Evolutionary conservation across 306 rosid species (phyloP).

Genomic region (Lablab purpureus): DNA sequence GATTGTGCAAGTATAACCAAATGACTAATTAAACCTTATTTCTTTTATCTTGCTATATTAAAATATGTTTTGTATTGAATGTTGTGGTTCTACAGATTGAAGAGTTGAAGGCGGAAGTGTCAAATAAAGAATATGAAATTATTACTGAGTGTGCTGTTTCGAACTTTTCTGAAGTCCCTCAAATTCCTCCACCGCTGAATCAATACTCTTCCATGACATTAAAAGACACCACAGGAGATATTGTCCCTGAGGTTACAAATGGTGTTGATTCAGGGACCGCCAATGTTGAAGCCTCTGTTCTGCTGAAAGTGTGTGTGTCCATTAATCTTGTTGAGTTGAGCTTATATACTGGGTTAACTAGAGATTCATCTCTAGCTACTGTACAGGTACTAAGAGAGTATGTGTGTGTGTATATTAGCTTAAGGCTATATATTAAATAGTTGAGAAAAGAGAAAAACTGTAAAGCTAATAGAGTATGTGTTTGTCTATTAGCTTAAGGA

Average conservation of each 20-base stretch:
- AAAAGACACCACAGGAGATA: slow-evolving; percentile 51
- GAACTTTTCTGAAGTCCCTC: slow-evolving; percentile 86
- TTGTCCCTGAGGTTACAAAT: slow-evolving; percentile 49
- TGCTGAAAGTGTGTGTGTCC: slow-evolving; percentile 68
- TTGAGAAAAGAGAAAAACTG: not conserved
- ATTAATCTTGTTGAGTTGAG: slow-evolving; percentile 81
- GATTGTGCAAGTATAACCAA: not conserved
- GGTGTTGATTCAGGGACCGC: slow-evolving; percentile 54
- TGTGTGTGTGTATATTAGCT: not conserved
- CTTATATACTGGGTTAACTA: slow-evolving; percentile 70
- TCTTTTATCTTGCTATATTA: slow-evolving; percentile 26
- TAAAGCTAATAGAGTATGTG: not conserved
- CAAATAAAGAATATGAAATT: slow-evolving; percentile 89
- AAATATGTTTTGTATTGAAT: slow-evolving; percentile 36
- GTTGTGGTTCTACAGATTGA: slow-evolving; percentile 68
- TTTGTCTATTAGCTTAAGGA: not conserved
- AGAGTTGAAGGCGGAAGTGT: slow-evolving; percentile 88
- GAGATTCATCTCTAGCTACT: slow-evolving; percentile 89
- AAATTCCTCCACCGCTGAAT: slow-evolving; percentile 65
- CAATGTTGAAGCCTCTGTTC: slow-evolving; percentile 56
- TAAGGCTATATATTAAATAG: not conserved
- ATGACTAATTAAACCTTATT: not conserved
- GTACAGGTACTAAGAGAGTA: slow-evolving; percentile 66
- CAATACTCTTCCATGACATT: slow-evolving; percentile 49
- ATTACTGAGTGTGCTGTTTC: slow-evolving; percentile 90